These are phyloP conservation scores for Solanum sejunctum DNA, from an alignment of 257 asterid genomes.

Conservation along the genomic window DNA sequence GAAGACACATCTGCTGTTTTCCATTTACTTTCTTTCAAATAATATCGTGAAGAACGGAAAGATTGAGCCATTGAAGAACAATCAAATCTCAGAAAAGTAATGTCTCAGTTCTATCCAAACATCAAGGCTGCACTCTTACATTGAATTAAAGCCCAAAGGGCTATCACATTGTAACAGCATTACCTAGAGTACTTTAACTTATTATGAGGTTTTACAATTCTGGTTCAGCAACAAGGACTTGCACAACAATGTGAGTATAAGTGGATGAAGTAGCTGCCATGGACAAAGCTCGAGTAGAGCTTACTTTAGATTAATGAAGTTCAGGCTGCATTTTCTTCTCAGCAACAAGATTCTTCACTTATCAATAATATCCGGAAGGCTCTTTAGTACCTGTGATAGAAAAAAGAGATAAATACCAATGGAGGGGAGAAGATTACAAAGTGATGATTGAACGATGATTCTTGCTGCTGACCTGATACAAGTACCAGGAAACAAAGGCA, in stretches of 20 bases:
- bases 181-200: neutral
- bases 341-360: neutral
- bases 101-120: neutral
- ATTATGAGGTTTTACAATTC: neutral
- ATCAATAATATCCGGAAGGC: constrained; percentile 32
- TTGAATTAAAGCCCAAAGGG: neutral
- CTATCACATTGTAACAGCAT: neutral
- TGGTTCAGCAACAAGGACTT: neutral
- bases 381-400: constrained; percentile 41
- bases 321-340: neutral
- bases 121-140: neutral
- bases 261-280: neutral
- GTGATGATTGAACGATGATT: neutral
- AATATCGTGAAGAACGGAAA: neutral
- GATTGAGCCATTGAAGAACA: no score
- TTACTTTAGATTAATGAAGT: neutral
- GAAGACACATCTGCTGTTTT: neutral
- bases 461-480: constrained; percentile 50
- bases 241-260: neutral
- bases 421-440: neutral
- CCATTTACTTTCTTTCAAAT: neutral
- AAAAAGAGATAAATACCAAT: neutral
- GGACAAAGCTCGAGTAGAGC: neutral
- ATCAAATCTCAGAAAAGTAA: neutral
- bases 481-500: constrained; percentile 79